Conservation (phyloP, 129 eudicot species). For the Deinandra increscens region DNA sequence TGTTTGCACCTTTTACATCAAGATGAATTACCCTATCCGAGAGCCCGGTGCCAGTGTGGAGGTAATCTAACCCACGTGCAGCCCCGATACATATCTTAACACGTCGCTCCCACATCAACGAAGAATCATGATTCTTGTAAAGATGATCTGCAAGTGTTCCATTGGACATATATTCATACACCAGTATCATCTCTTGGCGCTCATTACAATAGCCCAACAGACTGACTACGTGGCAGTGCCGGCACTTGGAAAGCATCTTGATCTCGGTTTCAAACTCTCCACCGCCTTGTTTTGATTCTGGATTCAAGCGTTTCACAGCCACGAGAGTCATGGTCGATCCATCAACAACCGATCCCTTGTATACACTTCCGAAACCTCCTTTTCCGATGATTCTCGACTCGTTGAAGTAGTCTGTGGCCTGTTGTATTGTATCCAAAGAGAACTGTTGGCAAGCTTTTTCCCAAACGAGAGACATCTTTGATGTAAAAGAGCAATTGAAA, state of each 20-base stretch:
- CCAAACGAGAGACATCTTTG: background rate
- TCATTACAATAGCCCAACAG: slow-evolving; percentile 33
- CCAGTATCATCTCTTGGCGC: slow-evolving; percentile 29
- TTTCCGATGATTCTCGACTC: slow-evolving; percentile 14
- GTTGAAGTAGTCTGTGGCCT: slow-evolving; percentile 22
- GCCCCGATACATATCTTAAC: slow-evolving; percentile 12
- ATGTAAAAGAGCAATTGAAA: background rate
- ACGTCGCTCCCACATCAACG: slow-evolving; percentile 11
- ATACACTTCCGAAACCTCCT: slow-evolving; percentile 40
- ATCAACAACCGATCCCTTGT: slow-evolving; percentile 21
- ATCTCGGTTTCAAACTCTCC: slow-evolving; percentile 34
- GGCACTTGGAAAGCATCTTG: slow-evolving; percentile 28
- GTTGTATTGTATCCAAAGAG: slow-evolving; percentile 13
- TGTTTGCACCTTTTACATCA: slow-evolving; percentile 16
- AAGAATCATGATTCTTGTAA: background rate
- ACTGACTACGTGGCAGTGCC: slow-evolving; percentile 24
- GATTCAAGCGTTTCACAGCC: slow-evolving; percentile 26
- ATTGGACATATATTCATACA: slow-evolving; percentile 30
- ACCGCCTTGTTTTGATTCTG: slow-evolving; percentile 31
- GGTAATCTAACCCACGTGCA: slow-evolving; percentile 19
- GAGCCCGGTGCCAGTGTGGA: slow-evolving; percentile 9
- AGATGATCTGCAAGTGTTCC: slow-evolving; percentile 35
- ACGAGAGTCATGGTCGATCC: slow-evolving; percentile 7
- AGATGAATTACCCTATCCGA: slow-evolving; percentile 15
- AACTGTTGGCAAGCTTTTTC: slow-evolving; percentile 21